Base-by-base conservation (phyloP, 148 eudicot species). In the Suaeda aralocaspica region DNA sequence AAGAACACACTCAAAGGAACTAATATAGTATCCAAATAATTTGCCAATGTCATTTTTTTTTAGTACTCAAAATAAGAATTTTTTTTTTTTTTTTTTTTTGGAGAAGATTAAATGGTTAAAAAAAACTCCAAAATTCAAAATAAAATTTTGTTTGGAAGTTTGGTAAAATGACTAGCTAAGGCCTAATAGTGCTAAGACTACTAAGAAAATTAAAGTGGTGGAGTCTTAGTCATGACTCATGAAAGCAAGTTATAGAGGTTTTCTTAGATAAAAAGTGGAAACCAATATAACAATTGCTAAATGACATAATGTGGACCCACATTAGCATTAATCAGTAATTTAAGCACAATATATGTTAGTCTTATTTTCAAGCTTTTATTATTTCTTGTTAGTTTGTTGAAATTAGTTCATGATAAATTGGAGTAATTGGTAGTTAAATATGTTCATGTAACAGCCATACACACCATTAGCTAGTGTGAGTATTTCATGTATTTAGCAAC, bases 1-100 rank as follows among this genome's bases (percentile, higher is more conserved):
- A 78, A 29, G 65, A 78, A 69, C 30, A 78, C 3, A 57, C 81
- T 78, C 5, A 74, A 29, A 14, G 81, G 81, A 28, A 78, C 77
- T 44, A 78, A 57, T 19, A 69, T 74, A 30, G 71, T 78, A 65
- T 74, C 78, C 21, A 75, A 42, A 63, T 69, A 69, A 75, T 69
- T 62, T 6, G 53, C 44, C 39, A 19, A 48, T 50, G 45, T 67
- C 78, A 75, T 75, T 39, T 51, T 41, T n/a, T 28, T 31, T 24
- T 45, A 44, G 33, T 48, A 24, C 59, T 7, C 21, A 48, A 34
- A 4, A 3, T 36, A 36, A 6, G n/a, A 59, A 14, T 50, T 59
- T 1, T 44, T 44, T 39, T n/a, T n/a, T n/a, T n/a, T 13, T 50
- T 59, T 1, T 44, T 44, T 36, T 34, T 51, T 72, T 30, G 48